These are phyloP conservation scores for Aspergillus hiratsukae DNA, from an alignment of 2,329 filamentous ascomycete species.

Conservation along the genomic window DNA sequence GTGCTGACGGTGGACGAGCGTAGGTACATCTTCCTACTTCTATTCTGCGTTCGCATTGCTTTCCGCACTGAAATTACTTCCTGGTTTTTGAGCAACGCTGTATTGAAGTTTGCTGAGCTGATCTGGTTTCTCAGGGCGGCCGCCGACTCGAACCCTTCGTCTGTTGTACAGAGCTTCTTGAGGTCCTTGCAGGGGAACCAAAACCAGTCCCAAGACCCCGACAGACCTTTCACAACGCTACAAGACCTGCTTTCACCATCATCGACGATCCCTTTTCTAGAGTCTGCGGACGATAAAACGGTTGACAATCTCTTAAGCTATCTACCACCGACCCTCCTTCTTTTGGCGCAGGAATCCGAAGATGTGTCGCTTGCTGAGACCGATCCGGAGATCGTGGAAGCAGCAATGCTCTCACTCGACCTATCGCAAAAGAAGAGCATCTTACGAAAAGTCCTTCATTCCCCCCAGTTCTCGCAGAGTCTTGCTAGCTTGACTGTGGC, in stretches of 20 bases:
- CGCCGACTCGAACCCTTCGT: constrained; percentile 64
- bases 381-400: constrained; percentile 62
- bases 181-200: constrained; percentile 66
- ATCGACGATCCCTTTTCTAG: constrained; percentile 72
- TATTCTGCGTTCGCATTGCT: not conserved
- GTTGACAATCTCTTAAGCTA: constrained; percentile 72
- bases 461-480: constrained; percentile 87
- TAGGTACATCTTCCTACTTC: constrained; percentile 67
- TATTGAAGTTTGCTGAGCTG: constrained; percentile 33
- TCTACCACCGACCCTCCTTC: constrained; percentile 72
- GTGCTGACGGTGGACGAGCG: constrained; percentile 97
- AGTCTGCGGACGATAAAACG: constrained; percentile 59
- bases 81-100: not conserved
- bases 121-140: constrained; percentile 52
- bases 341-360: constrained; percentile 66
- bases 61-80: not conserved
- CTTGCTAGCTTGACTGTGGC: constrained; percentile 80
- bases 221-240: constrained; percentile 73
- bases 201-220: constrained; percentile 46
- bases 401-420: constrained; percentile 69
- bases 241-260: constrained; percentile 77
- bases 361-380: constrained; percentile 62
- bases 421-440: constrained; percentile 74
- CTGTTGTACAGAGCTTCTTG: constrained; percentile 82
- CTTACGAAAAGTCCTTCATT: constrained; percentile 75